Evolutionary conservation across 139 green algal genomes (phyloP).

Genomic region (Trebouxia sp.): DNA sequence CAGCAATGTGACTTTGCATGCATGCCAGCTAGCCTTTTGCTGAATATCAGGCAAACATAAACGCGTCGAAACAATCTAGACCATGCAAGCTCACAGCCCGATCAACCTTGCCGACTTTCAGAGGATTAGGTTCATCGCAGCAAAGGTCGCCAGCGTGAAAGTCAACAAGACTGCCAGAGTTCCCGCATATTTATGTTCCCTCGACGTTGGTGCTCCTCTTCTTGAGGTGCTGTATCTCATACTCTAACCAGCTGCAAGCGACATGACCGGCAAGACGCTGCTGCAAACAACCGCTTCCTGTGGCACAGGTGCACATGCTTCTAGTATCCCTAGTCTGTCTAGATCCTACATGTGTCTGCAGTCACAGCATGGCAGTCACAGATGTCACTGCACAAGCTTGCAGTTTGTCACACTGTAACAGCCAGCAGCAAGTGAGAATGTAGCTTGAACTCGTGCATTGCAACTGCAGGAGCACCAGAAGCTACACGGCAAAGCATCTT

Average conservation of each 20-base stretch:
- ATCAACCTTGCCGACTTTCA: slow-evolving; percentile 4
- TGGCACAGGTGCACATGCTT: too few relatives aligned
- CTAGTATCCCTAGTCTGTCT: too few relatives aligned
- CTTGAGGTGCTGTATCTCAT: background rate
- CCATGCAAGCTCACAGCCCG: background rate
- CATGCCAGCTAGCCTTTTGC: background rate
- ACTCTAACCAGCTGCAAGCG: background rate
- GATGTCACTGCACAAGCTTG: too few relatives aligned
- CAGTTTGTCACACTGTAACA: background rate
- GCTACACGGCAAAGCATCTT: background rate
- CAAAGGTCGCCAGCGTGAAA: background rate
- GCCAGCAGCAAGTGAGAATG: too few relatives aligned
- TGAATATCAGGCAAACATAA: background rate
- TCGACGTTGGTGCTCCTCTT: background rate
- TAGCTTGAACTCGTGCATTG: background rate
- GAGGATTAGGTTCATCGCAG: background rate
- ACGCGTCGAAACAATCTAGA: background rate
- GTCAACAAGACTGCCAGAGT: slow-evolving; percentile 4
- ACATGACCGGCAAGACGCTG: background rate
- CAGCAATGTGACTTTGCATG: too few relatives aligned
- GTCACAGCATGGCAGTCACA: too few relatives aligned
- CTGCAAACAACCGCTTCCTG: background rate
- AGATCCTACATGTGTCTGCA: too few relatives aligned
- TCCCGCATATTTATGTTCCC: background rate
- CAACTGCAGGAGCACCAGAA: slow-evolving; percentile 5